These are phyloP conservation scores for Ustilago bromivora DNA, from an alignment of 1,284 basidiomycete species.

Conservation along the genomic window DNA sequence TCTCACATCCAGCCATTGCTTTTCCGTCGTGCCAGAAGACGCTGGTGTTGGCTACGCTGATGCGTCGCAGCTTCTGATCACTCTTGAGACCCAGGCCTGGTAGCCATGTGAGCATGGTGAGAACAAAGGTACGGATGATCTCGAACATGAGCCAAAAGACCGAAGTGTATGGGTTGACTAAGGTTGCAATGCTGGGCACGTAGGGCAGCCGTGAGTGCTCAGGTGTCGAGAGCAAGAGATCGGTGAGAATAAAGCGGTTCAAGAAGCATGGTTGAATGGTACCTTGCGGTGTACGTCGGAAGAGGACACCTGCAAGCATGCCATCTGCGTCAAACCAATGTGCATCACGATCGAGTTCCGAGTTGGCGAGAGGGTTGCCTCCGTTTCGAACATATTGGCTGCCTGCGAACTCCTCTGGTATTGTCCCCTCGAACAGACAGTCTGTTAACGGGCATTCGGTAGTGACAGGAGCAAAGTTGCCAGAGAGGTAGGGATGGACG, in stretches of 20 bases:
- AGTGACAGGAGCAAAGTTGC: slow-evolving; percentile 69
- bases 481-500: slow-evolving; percentile 67
- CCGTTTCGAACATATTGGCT: slow-evolving; percentile 72
- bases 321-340: slow-evolving; percentile 70
- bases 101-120: slow-evolving; percentile 66
- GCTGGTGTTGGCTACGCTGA: slow-evolving; percentile 72
- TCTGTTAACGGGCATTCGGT: slow-evolving; percentile 65
- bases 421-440: slow-evolving; percentile 60
- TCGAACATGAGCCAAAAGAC: slow-evolving; percentile 70
- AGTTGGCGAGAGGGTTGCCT: slow-evolving; percentile 70
- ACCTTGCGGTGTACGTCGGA: slow-evolving; percentile 57
- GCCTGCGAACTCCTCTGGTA: slow-evolving; percentile 68
- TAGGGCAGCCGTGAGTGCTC: slow-evolving; percentile 66
- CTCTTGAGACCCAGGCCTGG: slow-evolving; percentile 47
- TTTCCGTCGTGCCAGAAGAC: slow-evolving; percentile 71
- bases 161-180: slow-evolving; percentile 71
- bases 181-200: slow-evolving; percentile 72
- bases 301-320: slow-evolving; percentile 73
- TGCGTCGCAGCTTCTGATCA: slow-evolving; percentile 44
- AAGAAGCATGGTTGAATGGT: slow-evolving; percentile 66
- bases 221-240: slow-evolving; percentile 65
- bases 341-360: slow-evolving; percentile 57
- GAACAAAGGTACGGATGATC: slow-evolving; percentile 69
- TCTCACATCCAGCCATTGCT: slow-evolving; percentile 73
- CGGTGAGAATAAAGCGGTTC: slow-evolving; percentile 70